These are phyloP conservation scores for Raffaelea albimanens DNA, from an alignment of 2,329 filamentous ascomycete genomes.

Conservation along the genomic window DNA sequence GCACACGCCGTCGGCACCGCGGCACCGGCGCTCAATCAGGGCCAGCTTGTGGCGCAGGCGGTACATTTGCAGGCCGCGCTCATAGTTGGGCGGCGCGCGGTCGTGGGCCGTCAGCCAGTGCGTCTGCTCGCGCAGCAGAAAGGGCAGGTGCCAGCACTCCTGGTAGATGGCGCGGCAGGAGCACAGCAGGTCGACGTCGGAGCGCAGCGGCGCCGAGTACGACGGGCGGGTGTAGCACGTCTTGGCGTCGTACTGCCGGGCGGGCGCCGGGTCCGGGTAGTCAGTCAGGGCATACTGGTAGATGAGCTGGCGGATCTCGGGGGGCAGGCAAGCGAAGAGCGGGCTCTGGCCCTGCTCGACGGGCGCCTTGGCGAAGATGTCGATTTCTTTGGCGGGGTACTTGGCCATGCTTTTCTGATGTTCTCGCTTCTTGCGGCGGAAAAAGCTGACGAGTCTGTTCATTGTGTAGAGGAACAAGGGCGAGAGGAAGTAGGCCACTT, in stretches of 20 bases:
- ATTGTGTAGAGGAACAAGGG: too few species aligned
- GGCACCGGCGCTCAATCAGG: too few species aligned
- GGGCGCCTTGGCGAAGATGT: neutral
- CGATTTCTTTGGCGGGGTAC: too few species aligned
- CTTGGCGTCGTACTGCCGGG: conserved; percentile 16
- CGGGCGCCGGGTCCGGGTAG: conserved; percentile 22
- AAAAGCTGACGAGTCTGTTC: too few species aligned
- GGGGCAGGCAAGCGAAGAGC: conserved; percentile 30
- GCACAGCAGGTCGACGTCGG: conserved; percentile 27
- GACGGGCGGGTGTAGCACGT: conserved; percentile 31
- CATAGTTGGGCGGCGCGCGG: conserved; percentile 20
- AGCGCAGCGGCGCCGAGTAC: conserved; percentile 26
- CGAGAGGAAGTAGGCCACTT: too few species aligned
- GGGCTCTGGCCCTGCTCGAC: conserved; percentile 1
- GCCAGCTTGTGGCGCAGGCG: too few species aligned
- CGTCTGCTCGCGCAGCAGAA: conserved; percentile 26
- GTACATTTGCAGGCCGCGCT: too few species aligned
- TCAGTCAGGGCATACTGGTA: conserved; percentile 31
- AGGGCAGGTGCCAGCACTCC: conserved; percentile 33
- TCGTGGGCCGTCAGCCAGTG: conserved; percentile 24
- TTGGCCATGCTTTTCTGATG: too few species aligned
- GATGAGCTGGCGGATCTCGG: conserved; percentile 38
- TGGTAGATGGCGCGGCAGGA: conserved; percentile 32
- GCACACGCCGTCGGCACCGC: neutral
- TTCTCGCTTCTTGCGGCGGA: too few species aligned